These are phyloP conservation scores for Paradendryphiella salina DNA, from an alignment of 2,329 filamentous ascomycete genomes.

Conservation along the genomic window DNA sequence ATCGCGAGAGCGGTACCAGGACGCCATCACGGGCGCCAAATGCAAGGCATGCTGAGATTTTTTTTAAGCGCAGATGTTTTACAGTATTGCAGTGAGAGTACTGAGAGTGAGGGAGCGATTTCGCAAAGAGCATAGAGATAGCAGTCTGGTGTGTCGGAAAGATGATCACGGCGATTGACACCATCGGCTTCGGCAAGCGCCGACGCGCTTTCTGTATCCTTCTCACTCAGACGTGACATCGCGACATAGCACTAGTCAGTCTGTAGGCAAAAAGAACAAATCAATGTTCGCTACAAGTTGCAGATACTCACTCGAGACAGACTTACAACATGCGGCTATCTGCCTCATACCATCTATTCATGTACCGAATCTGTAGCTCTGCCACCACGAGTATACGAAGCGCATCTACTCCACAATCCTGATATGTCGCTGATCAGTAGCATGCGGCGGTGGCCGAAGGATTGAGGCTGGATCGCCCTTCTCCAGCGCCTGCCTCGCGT, in stretches of 20 bases:
- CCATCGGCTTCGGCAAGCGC: not conserved
- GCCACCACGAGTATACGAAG: not conserved
- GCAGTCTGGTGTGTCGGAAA: not conserved
- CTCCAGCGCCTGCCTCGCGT: constrained; percentile 17
- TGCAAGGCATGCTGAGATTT: too few relatives aligned
- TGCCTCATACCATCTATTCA: not conserved
- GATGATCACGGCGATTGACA: not conserved
- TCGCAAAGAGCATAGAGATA: not conserved
- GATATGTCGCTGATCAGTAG: constrained; percentile 17
- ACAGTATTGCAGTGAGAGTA: too few relatives aligned
- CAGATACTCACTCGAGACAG: too few relatives aligned
- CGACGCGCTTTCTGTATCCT: not conserved
- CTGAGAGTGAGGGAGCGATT: too few relatives aligned
- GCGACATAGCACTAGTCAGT: not conserved
- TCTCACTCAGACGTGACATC: not conserved
- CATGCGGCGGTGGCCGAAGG: not conserved
- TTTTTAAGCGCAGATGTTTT: too few relatives aligned
- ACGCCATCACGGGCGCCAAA: too few relatives aligned
- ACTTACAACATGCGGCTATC: not conserved
- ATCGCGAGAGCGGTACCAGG: too few relatives aligned
- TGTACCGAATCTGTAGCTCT: not conserved
- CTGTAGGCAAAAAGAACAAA: not conserved
- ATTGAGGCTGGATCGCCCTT: constrained; percentile 14
- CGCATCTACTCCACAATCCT: constrained; percentile 22
- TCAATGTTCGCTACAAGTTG: too few relatives aligned